Evolutionary conservation across 306 rosid species (phyloP), one percentile per base, ranked within the genome.

Genomic region (Gynostemma pentaphyllum): DNA sequence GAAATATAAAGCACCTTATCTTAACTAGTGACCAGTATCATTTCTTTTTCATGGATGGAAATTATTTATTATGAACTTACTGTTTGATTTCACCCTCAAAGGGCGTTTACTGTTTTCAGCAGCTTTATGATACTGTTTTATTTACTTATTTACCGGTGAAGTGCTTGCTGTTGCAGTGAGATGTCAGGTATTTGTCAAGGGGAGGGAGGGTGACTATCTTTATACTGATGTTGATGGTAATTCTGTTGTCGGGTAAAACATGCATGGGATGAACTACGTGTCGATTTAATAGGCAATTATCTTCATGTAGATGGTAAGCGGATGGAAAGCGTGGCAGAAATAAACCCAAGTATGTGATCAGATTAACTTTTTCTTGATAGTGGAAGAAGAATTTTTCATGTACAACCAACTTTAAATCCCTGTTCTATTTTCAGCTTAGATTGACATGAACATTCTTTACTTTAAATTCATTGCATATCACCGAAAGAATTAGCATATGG

Each of bases 221-320:
- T 52, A 21, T 5, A 52, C 14, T 37, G 27, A 60, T 60, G 65
- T 9, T 39, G 65, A 21, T 39, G 48, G 22, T 39, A 47, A 39
- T 60, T 44, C 65, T 60, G 46, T 39, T 60, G 65, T 60, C 48
- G 65, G 48, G 30, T 27, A 59, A 41, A 54, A 37, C 48, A 36
- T 60, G 48, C 65, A 60, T 37, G 65, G 48, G 36, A 39, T 1
- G 32, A 60, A 39, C 19, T 60, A 60, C 65, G 65, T 60, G 65
- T 59, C 48, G 48, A 60, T 60, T n/a, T n/a, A 37, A 34, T 29
- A 22, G 47, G 48, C 32, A 39, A 60, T 39, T 60, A 60, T 30
- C 48, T 60, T 27, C 64, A 37, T 12, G 19, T 16, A 22, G 37
- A 59, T 59, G 18, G 64, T 19, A 2, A 36, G 47, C 36, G 48